Evolutionary conservation across 768 basidiomycete genomes (phyloP).

Genomic region (Pleurotus tuoliensis): DNA sequence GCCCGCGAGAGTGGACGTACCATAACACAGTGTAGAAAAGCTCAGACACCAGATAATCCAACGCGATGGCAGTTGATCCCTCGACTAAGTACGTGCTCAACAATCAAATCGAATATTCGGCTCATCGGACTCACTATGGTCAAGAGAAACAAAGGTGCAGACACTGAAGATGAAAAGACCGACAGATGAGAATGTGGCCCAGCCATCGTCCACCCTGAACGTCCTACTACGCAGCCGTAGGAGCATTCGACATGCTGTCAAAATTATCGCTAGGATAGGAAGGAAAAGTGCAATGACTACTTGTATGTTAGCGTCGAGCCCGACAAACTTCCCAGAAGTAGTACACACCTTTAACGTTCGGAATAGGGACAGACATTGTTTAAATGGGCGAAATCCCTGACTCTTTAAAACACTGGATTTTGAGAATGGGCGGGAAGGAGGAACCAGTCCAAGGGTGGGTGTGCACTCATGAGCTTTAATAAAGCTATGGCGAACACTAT

Average conservation of each 20-base stretch:
- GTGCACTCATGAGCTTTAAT: not conserved
- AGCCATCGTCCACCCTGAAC: constrained; percentile 21
- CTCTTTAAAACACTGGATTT: not conserved
- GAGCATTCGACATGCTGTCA: constrained; percentile 16
- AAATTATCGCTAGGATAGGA: constrained; percentile 14
- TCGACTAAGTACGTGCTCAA: constrained; percentile 8
- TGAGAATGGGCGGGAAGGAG: not conserved
- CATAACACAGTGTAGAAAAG: constrained; percentile 21
- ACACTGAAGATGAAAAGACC: constrained; percentile 17
- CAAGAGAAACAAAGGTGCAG: constrained; percentile 18
- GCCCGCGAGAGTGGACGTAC: constrained; percentile 5
- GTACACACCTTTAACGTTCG: constrained; percentile 1
- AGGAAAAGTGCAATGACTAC: constrained; percentile 14
- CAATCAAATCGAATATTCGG: too few relatives aligned
- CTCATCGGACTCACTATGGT: constrained; percentile 14
- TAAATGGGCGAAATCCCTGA: not conserved
- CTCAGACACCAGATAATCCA: constrained; percentile 18
- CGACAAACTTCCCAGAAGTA: too few relatives aligned
- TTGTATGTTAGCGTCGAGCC: not conserved
- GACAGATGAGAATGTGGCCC: constrained; percentile 16
- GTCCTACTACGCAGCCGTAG: constrained; percentile 14
- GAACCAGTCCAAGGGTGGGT: constrained; percentile 2
- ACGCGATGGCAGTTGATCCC: constrained; percentile 11
- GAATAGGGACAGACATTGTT: not conserved
- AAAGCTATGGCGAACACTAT: not conserved